Percentiles rank a stretch among this genome's conserved stretches.
These are phyloP conservation scores for Santalum album DNA, from an alignment of 164 flowering plant genomes.

Conservation along the genomic window DNA sequence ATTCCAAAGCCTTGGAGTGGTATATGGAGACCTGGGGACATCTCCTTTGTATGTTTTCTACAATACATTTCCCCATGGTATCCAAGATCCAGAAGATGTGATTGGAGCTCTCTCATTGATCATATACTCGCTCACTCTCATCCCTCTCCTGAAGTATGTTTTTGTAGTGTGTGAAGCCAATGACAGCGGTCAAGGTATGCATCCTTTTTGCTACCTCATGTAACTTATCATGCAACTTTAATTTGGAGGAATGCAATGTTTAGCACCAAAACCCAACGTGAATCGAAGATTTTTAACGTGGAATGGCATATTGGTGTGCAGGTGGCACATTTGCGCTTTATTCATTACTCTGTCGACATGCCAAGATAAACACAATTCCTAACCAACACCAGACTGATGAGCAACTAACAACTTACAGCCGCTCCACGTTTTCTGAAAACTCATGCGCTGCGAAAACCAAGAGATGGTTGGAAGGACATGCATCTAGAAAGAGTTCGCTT, in stretches of 20 bases:
- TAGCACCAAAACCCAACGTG: too few relatives aligned
- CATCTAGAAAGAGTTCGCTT: constrained; percentile 35
- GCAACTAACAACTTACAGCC: constrained; percentile 16
- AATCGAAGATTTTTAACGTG: too few relatives aligned
- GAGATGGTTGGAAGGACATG: too few relatives aligned
- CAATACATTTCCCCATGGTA: constrained; percentile 30
- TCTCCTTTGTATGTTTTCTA: constrained; percentile 60
- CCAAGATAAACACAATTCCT: constrained; percentile 56
- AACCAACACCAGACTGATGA: constrained; percentile 32
- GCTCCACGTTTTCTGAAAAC: constrained; percentile 18
- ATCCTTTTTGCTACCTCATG: too few relatives aligned
- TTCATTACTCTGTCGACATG: constrained; percentile 58
- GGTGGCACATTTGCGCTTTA: constrained; percentile 71
- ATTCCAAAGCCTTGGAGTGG: constrained; percentile 66
- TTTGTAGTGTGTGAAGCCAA: constrained; percentile 48
- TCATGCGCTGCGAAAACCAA: constrained; percentile 48
- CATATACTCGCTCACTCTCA: constrained; percentile 56
- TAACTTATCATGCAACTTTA: too few relatives aligned
- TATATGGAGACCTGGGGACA: constrained; percentile 58
- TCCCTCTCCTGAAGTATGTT: constrained; percentile 54
- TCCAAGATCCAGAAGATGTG: constrained; percentile 64
- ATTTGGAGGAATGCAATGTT: too few relatives aligned
- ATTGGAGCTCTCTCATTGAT: constrained; percentile 53
- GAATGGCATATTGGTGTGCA: constrained; percentile 18
- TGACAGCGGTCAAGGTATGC: constrained; percentile 59